Base-by-base conservation (phyloP, 2,329 filamentous ascomycete species). In the Polytolypa hystricis region DNA sequence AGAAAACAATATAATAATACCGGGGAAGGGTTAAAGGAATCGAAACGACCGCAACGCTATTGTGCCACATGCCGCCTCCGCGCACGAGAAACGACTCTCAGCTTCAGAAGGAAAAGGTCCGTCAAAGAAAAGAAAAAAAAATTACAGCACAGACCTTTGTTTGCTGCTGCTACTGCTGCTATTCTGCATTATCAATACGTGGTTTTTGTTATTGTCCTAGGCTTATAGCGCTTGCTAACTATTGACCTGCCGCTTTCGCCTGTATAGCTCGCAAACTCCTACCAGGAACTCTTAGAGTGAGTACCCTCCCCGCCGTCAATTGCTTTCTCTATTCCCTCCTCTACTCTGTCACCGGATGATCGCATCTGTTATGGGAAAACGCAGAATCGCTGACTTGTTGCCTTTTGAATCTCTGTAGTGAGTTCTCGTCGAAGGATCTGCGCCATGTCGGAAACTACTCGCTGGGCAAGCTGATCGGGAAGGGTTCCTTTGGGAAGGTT, bases 401-500 rank as follows among this genome's bases (percentile, higher is more conserved):
- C 31, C 45, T 40, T 41, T 49, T 29, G n/a, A n/a, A 41, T 39
- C 33, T 40, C 17, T 47, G 41, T 59, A 95, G 85, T 67, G 89
- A 96, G 65, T 98, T 98, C 67, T 81, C 84, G 42, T 85, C 84
- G 50, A 82, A 81, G 57, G 89, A 98, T 47, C 76, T 98, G 48
- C 81, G 82, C 53, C 84, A 80, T 37, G 91, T 98, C 42, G 91
- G 91, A 49, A 96, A 95, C 66, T 98, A 98, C 62, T 80, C 79
- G 23, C 73, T 98, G 39, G 91, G 91, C 30, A 79, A 79, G 41
- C 70, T 98, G 40, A 94, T 98, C 56, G 91, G 91, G 48, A 98
- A 96, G 58, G 91, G 91, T 40, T 95, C 87, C 45, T 98, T 98
- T 62, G 91, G 91, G 52, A 96, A 95, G 65, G 91, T 98, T 53